Evolutionary conservation across 2,329 filamentous ascomycete species (phyloP).

Genomic region (Xylaria sp.): DNA sequence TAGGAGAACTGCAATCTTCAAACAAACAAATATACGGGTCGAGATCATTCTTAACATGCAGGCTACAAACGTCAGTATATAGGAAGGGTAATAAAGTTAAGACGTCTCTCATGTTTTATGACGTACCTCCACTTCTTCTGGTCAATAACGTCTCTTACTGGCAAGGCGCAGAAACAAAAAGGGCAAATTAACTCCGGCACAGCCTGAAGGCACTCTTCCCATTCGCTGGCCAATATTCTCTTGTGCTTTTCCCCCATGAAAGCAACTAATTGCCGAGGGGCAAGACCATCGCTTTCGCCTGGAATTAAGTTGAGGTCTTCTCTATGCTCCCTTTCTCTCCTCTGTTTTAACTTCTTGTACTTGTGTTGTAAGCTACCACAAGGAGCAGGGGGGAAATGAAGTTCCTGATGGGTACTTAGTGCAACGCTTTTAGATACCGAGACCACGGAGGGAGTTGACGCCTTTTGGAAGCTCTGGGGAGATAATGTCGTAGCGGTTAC

Average conservation of each 20-base stretch:
- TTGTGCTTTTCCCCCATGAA: not conserved
- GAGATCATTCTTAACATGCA: slow-evolving; percentile 9
- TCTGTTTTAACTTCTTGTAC: not conserved
- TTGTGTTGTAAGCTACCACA: not conserved
- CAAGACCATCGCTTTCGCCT: too few species aligned
- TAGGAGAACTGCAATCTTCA: not conserved
- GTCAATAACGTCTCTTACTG: not conserved
- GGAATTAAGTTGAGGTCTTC: too few species aligned
- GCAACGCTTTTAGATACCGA: not conserved
- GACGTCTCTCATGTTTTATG: not conserved
- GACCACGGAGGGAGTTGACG: not conserved
- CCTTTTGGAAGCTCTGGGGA: not conserved
- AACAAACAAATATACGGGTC: slow-evolving; percentile 16
- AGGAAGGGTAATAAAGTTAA: too few species aligned
- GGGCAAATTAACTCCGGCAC: not conserved
- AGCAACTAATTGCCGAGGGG: too few species aligned
- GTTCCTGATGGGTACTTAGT: not conserved
- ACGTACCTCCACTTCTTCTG: slow-evolving; percentile 11
- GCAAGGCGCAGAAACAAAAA: slow-evolving; percentile 6
- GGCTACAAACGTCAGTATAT: not conserved
- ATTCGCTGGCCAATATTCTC: not conserved
- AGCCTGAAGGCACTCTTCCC: slow-evolving; percentile 1
- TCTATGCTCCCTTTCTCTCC: not conserved
- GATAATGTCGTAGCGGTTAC: not conserved
- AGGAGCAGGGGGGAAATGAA: slow-evolving; percentile 8